These are phyloP conservation scores for Penicillium taxi DNA, from an alignment of 495 filamentous ascomycete species.

Conservation along the genomic window DNA sequence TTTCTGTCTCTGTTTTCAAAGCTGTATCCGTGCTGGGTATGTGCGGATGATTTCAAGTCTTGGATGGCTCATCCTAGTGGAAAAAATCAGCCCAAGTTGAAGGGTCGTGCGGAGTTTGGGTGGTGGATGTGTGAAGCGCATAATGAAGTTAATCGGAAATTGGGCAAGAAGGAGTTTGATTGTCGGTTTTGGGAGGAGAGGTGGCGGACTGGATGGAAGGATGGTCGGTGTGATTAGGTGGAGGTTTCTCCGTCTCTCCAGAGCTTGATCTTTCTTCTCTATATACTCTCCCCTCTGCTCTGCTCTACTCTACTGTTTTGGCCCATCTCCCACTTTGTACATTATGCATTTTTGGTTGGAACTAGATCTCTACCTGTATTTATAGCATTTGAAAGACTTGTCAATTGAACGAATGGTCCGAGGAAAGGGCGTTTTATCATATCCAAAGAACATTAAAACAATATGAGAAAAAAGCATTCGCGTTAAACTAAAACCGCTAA, in stretches of 20 bases:
- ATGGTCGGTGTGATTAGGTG: slow-evolving; percentile 55
- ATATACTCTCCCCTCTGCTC: too few species aligned
- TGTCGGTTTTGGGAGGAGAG: slow-evolving; percentile 87
- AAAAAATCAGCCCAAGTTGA: slow-evolving; percentile 56
- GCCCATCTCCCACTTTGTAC: slow-evolving; percentile 6
- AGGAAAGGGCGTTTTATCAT: too few species aligned
- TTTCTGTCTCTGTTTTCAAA: slow-evolving; percentile 75
- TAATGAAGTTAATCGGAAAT: slow-evolving; percentile 91
- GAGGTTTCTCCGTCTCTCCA: too few species aligned
- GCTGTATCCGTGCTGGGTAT: slow-evolving; percentile 91
- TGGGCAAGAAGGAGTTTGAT: slow-evolving; percentile 89
- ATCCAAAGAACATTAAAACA: slow-evolving; percentile 3
- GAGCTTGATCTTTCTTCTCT: too few species aligned
- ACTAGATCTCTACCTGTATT: too few species aligned
- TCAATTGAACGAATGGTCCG: too few species aligned
- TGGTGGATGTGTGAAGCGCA: slow-evolving; percentile 96
- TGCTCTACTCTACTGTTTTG: slow-evolving; percentile 1
- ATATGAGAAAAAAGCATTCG: slow-evolving; percentile 8
- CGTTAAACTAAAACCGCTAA: slow-evolving; percentile 28
- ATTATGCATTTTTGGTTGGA: slow-evolving; percentile 1
- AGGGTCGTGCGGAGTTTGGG: slow-evolving; percentile 67
- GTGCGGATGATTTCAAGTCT: slow-evolving; percentile 79
- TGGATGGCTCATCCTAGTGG: slow-evolving; percentile 65
- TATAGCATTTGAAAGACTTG: neutral
- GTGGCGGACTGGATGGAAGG: slow-evolving; percentile 90